Evolutionary conservation across 306 rosid genomes (phyloP).

Genomic region (Citrullus amarus): DNA sequence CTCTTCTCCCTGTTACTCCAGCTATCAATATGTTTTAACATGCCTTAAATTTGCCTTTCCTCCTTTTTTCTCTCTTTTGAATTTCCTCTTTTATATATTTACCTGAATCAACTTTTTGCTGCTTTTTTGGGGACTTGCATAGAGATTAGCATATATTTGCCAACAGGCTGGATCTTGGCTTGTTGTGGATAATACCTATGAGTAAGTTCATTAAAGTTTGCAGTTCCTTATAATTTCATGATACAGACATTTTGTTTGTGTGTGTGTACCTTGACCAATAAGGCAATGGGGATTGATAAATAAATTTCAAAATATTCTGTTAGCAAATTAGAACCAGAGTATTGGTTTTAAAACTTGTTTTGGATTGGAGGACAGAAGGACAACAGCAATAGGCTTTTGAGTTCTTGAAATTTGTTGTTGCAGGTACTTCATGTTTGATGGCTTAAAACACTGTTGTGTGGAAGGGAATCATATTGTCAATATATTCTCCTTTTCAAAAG

Average conservation of each 20-base stretch:
- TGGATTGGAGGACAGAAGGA: not conserved
- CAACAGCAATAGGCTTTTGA: not conserved
- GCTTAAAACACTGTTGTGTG: slow-evolving; percentile 62
- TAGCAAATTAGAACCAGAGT: not conserved
- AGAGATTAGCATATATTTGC: slow-evolving; percentile 85
- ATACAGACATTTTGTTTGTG: not conserved
- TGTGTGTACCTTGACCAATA: not conserved
- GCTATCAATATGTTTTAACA: slow-evolving; percentile 7
- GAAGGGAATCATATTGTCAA: slow-evolving; percentile 88
- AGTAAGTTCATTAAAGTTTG: slow-evolving; percentile 33
- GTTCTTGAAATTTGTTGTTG: not conserved
- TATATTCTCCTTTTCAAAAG: slow-evolving; percentile 87
- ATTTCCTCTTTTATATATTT: not conserved
- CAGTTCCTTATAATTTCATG: not conserved
- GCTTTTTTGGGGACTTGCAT: slow-evolving; percentile 17
- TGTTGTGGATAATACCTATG: slow-evolving; percentile 82
- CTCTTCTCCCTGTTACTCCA: slow-evolving; percentile 2
- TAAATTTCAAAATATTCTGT: no score
- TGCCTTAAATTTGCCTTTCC: not conserved
- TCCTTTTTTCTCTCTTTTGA: not conserved
- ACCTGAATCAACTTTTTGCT: not conserved
- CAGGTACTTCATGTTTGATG: slow-evolving; percentile 97
- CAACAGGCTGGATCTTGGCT: slow-evolving; percentile 76
- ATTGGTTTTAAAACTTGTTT: not conserved
- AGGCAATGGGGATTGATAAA: not conserved